A percentile compares a stretch with the other conserved stretches of the same genome.
phyloP scores from a whole-genome alignment of 345 rosid genomes.

The Stellera chamaejasme region DNA sequence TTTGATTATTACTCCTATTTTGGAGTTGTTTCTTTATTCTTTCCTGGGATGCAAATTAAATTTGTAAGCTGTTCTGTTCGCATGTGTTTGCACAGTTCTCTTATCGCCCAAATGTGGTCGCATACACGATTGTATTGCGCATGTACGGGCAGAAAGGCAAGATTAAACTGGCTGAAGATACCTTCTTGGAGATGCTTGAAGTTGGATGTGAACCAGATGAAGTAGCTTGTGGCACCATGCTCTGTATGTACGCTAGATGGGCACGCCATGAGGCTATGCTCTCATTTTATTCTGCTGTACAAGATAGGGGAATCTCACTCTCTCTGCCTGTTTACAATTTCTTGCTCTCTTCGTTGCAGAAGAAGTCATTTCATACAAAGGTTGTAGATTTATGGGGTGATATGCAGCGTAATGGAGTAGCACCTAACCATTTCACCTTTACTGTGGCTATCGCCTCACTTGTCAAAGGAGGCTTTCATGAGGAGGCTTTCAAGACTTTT shows the following conservation, averaged over 20 bases:
- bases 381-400: slow-evolving; percentile 69
- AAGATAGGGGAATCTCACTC: slow-evolving; percentile 48
- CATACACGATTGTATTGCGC: slow-evolving; percentile 69
- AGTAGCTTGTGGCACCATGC: slow-evolving; percentile 91
- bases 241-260: slow-evolving; percentile 95
- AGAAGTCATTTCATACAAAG: slow-evolving; percentile 59
- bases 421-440: slow-evolving; percentile 56
- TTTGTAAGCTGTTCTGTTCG: slow-evolving; percentile 5
- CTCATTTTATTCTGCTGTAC: slow-evolving; percentile 61
- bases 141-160: slow-evolving; percentile 83
- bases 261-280: slow-evolving; percentile 78
- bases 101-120: slow-evolving; percentile 70
- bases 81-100: slow-evolving; percentile 57
- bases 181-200: slow-evolving; percentile 90
- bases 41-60: background rate
- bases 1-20: background rate
- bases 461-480: slow-evolving; percentile 44
- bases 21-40: background rate
- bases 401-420: slow-evolving; percentile 49
- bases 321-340: slow-evolving; percentile 78
- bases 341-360: slow-evolving; percentile 89
- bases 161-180: slow-evolving; percentile 75
- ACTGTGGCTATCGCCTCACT: slow-evolving; percentile 67
- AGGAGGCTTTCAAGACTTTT: slow-evolving; percentile 55
- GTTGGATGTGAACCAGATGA: slow-evolving; percentile 85